These are phyloP conservation scores for Cairneyella variabilis DNA, from an alignment of 495 filamentous ascomycete species.

Conservation along the genomic window DNA sequence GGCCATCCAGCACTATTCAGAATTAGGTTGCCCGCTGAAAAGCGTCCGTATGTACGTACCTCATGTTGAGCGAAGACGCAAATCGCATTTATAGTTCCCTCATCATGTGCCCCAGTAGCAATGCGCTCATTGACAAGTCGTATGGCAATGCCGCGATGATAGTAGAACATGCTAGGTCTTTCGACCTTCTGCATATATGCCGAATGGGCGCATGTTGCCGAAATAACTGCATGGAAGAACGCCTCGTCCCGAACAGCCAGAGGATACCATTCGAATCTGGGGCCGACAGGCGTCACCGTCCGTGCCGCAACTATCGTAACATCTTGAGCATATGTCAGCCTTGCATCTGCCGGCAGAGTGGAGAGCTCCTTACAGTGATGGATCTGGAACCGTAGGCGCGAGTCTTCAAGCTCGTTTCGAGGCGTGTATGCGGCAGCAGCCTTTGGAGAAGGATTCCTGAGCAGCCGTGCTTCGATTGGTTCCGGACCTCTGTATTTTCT, in stretches of 20 bases:
- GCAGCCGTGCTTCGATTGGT: background rate
- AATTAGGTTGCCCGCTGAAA: too few species aligned
- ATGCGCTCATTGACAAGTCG: conserved; percentile 18
- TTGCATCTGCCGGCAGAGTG: background rate
- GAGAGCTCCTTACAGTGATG: conserved; percentile 9
- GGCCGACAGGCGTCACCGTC: conserved; percentile 12
- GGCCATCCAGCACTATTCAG: conserved; percentile 11
- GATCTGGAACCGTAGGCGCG: conserved; percentile 13
- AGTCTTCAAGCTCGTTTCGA: conserved; percentile 19
- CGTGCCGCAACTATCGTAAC: conserved; percentile 13
- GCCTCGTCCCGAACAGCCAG: conserved; percentile 19
- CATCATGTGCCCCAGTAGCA: conserved; percentile 8
- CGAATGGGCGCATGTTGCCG: conserved; percentile 12
- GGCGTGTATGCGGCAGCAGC: conserved; percentile 18
- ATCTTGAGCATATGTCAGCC: conserved; percentile 12
- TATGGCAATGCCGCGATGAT: conserved; percentile 21
- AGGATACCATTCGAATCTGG: conserved; percentile 21
- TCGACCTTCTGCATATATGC: conserved; percentile 5
- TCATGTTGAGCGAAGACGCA: conserved; percentile 18
- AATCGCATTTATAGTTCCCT: conserved; percentile 22
- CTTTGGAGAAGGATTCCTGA: conserved; percentile 8
- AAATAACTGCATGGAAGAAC: conserved; percentile 20
- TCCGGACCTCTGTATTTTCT: background rate
- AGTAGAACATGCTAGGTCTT: conserved; percentile 7
- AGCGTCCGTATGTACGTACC: conserved; percentile 5